These are phyloP conservation scores for Ustulina deusta DNA, from an alignment of 2,329 filamentous ascomycete genomes.

Conservation along the genomic window DNA sequence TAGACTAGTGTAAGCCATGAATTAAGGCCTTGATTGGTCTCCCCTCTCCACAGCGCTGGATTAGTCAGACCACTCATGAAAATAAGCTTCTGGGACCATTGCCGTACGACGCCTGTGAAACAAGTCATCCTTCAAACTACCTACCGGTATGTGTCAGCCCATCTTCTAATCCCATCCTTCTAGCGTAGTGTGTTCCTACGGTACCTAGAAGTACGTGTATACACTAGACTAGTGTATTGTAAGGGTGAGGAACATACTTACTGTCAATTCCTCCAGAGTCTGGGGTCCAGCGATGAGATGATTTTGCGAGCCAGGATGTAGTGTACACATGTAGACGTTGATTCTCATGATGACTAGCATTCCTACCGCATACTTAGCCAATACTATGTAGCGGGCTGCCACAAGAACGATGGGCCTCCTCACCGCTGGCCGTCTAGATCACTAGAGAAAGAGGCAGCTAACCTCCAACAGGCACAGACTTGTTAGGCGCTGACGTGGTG, in stretches of 20 bases:
- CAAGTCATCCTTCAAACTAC: slow-evolving; percentile 13
- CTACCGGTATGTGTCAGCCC: slow-evolving; percentile 21
- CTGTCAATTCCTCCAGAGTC: background rate
- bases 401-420: background rate
- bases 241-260: slow-evolving; percentile 6
- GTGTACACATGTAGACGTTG: background rate
- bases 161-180: background rate
- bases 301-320: slow-evolving; percentile 2
- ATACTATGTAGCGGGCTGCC: background rate
- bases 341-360: slow-evolving; percentile 9
- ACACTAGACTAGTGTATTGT: background rate
- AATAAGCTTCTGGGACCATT: slow-evolving; percentile 13
- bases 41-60: background rate
- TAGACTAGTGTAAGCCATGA: slow-evolving; percentile 12
- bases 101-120: slow-evolving; percentile 15
- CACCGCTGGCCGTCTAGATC: background rate
- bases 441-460: slow-evolving; percentile 11
- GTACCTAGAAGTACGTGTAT: background rate
- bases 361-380: slow-evolving; percentile 4
- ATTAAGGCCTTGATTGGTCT: slow-evolving; percentile 10
- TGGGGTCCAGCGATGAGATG: background rate
- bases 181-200: background rate
- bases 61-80: slow-evolving; percentile 22
- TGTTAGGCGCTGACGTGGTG: background rate
- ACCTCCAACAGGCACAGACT: background rate